Conservation (phyloP, 768 basidiomycete species). For the Fomitopsis serialis region DNA sequence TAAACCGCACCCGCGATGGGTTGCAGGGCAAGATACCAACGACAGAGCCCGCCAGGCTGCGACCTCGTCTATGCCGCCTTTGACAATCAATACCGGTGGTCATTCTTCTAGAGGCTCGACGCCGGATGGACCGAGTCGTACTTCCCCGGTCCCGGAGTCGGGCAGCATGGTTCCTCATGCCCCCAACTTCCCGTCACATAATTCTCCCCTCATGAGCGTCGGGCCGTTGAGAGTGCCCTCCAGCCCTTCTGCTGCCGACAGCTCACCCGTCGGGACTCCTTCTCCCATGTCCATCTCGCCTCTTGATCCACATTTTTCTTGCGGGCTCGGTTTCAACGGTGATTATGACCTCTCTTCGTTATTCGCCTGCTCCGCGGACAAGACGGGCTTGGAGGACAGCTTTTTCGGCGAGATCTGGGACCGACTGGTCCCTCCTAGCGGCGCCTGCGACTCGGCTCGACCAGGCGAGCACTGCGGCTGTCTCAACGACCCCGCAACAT, state of each 20-base stretch:
- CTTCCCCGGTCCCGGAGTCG: neutral
- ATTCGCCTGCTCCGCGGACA: constrained; percentile 14
- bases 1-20: constrained; percentile 67
- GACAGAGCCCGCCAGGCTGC: neutral
- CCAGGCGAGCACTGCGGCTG: constrained; percentile 49
- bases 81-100: neutral
- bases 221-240: constrained; percentile 1
- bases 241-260: constrained; percentile 6
- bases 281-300: constrained; percentile 18
- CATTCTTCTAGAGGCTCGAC: neutral
- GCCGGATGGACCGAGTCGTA: neutral
- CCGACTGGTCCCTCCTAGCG: constrained; percentile 13
- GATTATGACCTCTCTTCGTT: constrained; percentile 19
- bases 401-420: constrained; percentile 21
- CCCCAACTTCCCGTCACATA: neutral
- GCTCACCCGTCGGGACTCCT: constrained; percentile 18
- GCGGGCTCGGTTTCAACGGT: constrained; percentile 5
- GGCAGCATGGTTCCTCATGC: neutral
- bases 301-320: constrained; percentile 8
- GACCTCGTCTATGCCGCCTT: neutral
- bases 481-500: constrained; percentile 46
- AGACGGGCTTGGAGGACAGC: constrained; percentile 8
- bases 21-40: constrained; percentile 11
- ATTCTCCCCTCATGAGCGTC: constrained; percentile 6
- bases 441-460: constrained; percentile 5